Percentiles rank a stretch among this genome's conserved stretches.
These are phyloP conservation scores for Sporothrix schenckii DNA, from an alignment of 2,329 filamentous ascomycete genomes.

Conservation along the genomic window DNA sequence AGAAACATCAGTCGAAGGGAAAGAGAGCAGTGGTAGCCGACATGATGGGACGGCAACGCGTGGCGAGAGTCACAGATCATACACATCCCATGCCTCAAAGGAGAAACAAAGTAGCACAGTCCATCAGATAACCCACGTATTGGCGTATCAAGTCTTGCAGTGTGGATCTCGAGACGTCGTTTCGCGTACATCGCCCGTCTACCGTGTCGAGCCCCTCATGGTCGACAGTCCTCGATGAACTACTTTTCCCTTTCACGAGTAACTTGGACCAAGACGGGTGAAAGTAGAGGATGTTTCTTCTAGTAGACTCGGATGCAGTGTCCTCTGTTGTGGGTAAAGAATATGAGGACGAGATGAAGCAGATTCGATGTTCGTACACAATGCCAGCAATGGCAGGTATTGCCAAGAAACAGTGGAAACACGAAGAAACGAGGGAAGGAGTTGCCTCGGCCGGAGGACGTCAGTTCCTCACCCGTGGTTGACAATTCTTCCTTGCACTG, in stretches of 20 bases:
- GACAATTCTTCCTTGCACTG: background rate
- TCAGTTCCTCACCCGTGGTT: background rate
- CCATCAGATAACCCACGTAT: background rate
- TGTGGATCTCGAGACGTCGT: background rate
- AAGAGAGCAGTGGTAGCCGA: background rate
- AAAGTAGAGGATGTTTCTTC: background rate
- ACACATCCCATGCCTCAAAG: background rate
- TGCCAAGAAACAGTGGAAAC: slow-evolving; percentile 6
- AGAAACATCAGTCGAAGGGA: background rate
- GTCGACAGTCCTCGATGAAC: background rate
- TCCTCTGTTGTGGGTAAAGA: background rate
- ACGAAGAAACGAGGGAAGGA: background rate
- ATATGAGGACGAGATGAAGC: background rate
- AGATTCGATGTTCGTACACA: background rate
- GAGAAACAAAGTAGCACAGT: background rate
- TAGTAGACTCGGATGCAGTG: background rate
- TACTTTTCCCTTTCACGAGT: background rate
- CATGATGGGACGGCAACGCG: background rate
- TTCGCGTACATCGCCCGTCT: background rate
- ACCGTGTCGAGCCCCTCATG: too few relatives aligned
- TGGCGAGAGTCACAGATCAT: background rate
- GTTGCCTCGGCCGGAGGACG: background rate
- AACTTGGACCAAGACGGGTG: background rate
- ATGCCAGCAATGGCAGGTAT: background rate
- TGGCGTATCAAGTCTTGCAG: background rate